Evolutionary conservation across 768 basidiomycete species (phyloP).

Genomic region (Russula brevipes): DNA sequence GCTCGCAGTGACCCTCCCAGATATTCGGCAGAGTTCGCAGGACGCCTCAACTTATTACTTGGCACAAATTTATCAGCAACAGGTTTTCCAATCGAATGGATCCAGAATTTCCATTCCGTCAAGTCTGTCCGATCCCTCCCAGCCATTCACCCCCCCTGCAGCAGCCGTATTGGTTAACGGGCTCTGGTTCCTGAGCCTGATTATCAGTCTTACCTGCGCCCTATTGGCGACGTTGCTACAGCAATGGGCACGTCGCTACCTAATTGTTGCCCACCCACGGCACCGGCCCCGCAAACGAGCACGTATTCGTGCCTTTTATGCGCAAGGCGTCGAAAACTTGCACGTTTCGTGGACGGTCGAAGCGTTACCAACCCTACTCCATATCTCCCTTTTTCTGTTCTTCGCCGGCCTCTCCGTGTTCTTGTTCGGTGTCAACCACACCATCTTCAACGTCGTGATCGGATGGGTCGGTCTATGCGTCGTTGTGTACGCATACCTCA

Average conservation of each 20-base stretch:
- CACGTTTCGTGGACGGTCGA: slow-evolving; percentile 40
- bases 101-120: background rate
- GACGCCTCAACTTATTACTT: too few species aligned
- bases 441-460: slow-evolving; percentile 17
- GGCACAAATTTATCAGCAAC: background rate
- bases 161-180: slow-evolving; percentile 38
- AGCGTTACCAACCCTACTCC: slow-evolving; percentile 44
- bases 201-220: slow-evolving; percentile 40
- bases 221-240: slow-evolving; percentile 44
- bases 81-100: background rate
- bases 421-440: slow-evolving; percentile 31
- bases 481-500: slow-evolving; percentile 19
- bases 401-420: slow-evolving; percentile 47
- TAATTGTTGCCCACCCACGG: slow-evolving; percentile 30
- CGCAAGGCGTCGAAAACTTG: slow-evolving; percentile 39
- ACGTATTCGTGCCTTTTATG: slow-evolving; percentile 37
- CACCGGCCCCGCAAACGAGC: slow-evolving; percentile 33
- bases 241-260: slow-evolving; percentile 45
- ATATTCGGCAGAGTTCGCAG: too few species aligned
- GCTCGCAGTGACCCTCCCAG: too few species aligned
- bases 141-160: slow-evolving; percentile 25
- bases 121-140: background rate
- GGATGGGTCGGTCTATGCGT: slow-evolving; percentile 16
- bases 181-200: slow-evolving; percentile 38
- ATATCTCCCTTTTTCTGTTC: slow-evolving; percentile 47